A percentile compares a stretch with the other conserved stretches of the same genome.
Evolutionary conservation across 2,329 filamentous ascomycete species (phyloP).

Genomic region (Aspergillus fijiensis): DNA sequence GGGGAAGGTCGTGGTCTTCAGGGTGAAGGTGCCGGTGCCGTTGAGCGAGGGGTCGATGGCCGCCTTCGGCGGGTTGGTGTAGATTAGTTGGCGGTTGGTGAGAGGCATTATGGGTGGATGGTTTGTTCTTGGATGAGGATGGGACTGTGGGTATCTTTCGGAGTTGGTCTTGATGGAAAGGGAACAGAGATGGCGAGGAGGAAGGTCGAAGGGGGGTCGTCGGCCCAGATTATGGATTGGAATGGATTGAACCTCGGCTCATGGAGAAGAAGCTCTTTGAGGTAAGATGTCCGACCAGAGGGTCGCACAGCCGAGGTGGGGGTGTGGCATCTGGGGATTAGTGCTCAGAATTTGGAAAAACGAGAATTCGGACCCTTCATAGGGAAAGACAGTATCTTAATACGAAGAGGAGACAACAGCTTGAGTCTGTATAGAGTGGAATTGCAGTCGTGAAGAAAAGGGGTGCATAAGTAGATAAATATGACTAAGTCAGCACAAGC

Average conservation of each 20-base stretch:
- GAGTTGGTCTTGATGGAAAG: not conserved
- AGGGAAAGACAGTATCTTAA: too few species aligned
- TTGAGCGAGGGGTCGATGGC: slow-evolving; percentile 38
- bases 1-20: slow-evolving; percentile 29
- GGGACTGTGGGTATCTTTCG: not conserved
- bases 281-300: not conserved
- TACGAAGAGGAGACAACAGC: too few species aligned
- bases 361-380: too few species aligned
- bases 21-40: slow-evolving; percentile 34
- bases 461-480: not conserved
- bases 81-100: slow-evolving; percentile 39
- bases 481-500: not conserved
- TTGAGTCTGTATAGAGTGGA: not conserved
- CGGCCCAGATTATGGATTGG: not conserved
- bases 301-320: not conserved
- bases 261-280: not conserved
- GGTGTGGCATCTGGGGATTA: not conserved
- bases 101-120: slow-evolving; percentile 19
- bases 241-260: not conserved
- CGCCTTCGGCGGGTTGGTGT: slow-evolving; percentile 34
- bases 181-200: not conserved
- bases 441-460: not conserved
- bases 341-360: not conserved
- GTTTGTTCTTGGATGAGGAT: not conserved
- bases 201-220: not conserved